Evolutionary conservation across 2,329 filamentous ascomycete genomes (phyloP).

Genomic region (Orbilia blumenaviensis): DNA sequence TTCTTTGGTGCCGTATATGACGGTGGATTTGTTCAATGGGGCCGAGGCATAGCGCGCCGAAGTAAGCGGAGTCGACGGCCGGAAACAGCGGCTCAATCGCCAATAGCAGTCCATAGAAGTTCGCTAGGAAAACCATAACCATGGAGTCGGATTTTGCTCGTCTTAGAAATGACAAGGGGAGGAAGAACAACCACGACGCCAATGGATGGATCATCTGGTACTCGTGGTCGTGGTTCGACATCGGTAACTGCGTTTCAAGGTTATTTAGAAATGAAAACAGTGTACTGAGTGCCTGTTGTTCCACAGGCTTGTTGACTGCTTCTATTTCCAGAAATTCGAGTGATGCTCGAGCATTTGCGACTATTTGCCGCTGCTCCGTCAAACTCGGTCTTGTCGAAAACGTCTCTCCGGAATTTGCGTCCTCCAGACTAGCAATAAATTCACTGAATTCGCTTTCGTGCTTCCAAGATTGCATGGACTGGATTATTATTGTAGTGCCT

Average conservation of each 20-base stretch:
- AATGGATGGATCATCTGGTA: conserved; percentile 90
- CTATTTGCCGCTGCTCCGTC: conserved; percentile 74
- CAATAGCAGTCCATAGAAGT: conserved; percentile 89
- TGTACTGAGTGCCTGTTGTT: conserved; percentile 74
- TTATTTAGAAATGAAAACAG: conserved; percentile 77
- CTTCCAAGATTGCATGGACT: conserved; percentile 90
- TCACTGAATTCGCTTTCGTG: conserved; percentile 86
- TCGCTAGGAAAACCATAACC: conserved; percentile 82
- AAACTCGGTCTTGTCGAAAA: conserved; percentile 71
- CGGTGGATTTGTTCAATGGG: conserved; percentile 85
- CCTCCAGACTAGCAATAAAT: conserved; percentile 76
- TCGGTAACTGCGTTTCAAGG: conserved; percentile 73
- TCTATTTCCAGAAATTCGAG: conserved; percentile 74
- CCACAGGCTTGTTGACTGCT: conserved; percentile 74
- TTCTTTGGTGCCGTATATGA: conserved; percentile 37
- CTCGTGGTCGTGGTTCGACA: conserved; percentile 79
- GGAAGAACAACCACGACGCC: conserved; percentile 94
- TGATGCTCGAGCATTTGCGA: conserved; percentile 73
- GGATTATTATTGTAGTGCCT: conserved; percentile 87
- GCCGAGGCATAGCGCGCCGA: conserved; percentile 78
- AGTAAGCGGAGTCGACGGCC: conserved; percentile 88
- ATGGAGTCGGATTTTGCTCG: conserved; percentile 78
- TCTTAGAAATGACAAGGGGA: conserved; percentile 84
- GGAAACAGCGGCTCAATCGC: conserved; percentile 91
- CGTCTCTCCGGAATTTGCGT: conserved; percentile 70